Evolutionary conservation across 139 green algal genomes (phyloP).

Genomic region (Tetradesmus lagerheimii): DNA sequence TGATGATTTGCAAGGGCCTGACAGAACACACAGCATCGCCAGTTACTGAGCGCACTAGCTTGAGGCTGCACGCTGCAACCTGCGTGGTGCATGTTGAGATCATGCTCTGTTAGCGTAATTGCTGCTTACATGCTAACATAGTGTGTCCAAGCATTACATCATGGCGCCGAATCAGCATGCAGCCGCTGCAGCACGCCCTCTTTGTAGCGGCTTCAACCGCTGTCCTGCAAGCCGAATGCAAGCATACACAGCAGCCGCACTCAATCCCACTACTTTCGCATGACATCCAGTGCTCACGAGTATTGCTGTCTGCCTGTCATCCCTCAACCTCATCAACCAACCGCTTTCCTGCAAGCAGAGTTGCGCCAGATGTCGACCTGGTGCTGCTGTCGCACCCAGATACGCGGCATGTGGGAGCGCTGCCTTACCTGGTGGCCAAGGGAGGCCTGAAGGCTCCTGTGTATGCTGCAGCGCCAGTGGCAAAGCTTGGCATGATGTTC

Average conservation of each 20-base stretch:
- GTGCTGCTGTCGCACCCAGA: slow-evolving; percentile 92
- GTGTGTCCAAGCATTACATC: too few relatives aligned
- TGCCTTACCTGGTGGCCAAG: slow-evolving; percentile 83
- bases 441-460: slow-evolving; percentile 74
- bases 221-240: neutral
- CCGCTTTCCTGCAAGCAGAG: slow-evolving; percentile 4
- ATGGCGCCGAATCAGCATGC: too few relatives aligned
- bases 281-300: neutral
- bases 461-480: slow-evolving; percentile 84
- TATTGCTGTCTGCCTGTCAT: neutral
- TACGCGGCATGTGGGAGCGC: slow-evolving; percentile 82
- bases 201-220: too few relatives aligned
- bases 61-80: neutral
- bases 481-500: slow-evolving; percentile 91
- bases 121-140: too few relatives aligned
- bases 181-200: too few relatives aligned
- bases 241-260: neutral
- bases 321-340: neutral
- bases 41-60: slow-evolving; percentile 31
- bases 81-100: too few relatives aligned
- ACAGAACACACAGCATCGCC: slow-evolving; percentile 34
- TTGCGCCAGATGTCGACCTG: slow-evolving; percentile 56
- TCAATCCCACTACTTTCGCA: neutral
- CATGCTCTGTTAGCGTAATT: too few relatives aligned
- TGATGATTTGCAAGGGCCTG: slow-evolving; percentile 41